Evolutionary conservation across 768 basidiomycete species (phyloP).

Genomic region (Suillus americanus): DNA sequence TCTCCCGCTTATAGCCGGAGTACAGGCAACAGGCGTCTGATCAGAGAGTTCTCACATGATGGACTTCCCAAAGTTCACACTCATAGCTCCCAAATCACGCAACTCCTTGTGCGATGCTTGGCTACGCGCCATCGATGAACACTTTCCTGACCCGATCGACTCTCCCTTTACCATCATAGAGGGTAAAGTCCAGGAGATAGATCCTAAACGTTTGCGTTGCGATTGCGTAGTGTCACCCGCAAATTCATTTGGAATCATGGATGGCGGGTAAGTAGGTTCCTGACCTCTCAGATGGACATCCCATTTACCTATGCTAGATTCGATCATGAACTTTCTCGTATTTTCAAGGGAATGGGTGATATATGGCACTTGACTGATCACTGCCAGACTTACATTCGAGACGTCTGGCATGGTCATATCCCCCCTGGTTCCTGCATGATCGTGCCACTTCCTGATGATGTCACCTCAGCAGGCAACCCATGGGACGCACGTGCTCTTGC

Average conservation of each 20-base stretch:
- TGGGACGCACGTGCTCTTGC: slow-evolving; percentile 13
- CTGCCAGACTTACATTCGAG: slow-evolving; percentile 19
- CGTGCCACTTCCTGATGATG: slow-evolving; percentile 9
- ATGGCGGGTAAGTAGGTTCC: slow-evolving; percentile 22
- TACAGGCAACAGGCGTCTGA: not conserved
- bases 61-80: not conserved
- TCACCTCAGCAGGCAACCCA: not conserved
- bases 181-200: not conserved
- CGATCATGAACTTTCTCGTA: slow-evolving; percentile 19
- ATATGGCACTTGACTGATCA: slow-evolving; percentile 15
- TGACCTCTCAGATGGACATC: not conserved
- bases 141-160: not conserved
- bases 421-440: slow-evolving; percentile 27
- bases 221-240: slow-evolving; percentile 31
- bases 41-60: not conserved
- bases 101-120: not conserved
- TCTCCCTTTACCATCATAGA: not conserved
- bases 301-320: slow-evolving; percentile 13
- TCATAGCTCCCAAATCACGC: not conserved
- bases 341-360: slow-evolving; percentile 15
- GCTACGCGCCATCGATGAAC: not conserved
- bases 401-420: slow-evolving; percentile 17
- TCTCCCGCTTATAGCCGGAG: not conserved
- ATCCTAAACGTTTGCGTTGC: not conserved
- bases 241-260: slow-evolving; percentile 29